These are phyloP conservation scores for Sordariomycetes sp. DNA, from an alignment of 2,329 filamentous ascomycete genomes.

Conservation along the genomic window DNA sequence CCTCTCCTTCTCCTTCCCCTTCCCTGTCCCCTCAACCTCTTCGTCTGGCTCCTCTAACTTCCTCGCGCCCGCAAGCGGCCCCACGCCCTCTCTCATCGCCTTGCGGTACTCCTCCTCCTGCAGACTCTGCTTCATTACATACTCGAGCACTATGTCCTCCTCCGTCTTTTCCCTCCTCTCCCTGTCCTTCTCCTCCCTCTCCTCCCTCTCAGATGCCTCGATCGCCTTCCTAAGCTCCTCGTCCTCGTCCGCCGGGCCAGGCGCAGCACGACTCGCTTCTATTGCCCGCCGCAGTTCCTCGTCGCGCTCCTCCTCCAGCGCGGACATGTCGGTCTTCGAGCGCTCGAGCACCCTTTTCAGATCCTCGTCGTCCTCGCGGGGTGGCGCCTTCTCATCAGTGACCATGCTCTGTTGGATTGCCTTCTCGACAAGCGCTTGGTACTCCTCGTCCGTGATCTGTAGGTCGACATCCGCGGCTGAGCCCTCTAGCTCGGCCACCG, in stretches of 20 bases:
- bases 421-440: constrained; percentile 43
- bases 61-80: background rate
- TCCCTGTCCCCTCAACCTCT: background rate
- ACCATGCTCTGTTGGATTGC: constrained; percentile 42
- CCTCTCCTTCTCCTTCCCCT: background rate
- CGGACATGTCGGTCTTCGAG: constrained; percentile 15
- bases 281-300: constrained; percentile 21
- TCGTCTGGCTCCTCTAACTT: background rate
- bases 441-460: constrained; percentile 45
- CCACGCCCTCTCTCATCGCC: background rate
- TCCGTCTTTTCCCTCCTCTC: constrained; percentile 40
- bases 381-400: constrained; percentile 8
- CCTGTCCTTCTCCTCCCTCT: constrained; percentile 29
- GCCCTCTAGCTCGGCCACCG: background rate
- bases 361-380: constrained; percentile 17
- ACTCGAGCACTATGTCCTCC: constrained; percentile 66
- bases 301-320: constrained; percentile 13
- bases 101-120: constrained; percentile 48
- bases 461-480: constrained; percentile 23
- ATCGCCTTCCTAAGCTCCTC: constrained; percentile 35
- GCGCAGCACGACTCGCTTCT: constrained; percentile 24
- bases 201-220: constrained; percentile 32
- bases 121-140: constrained; percentile 67
- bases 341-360: constrained; percentile 28
- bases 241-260: constrained; percentile 20